These are phyloP conservation scores for Phaffomyces thermotolerans DNA, from an alignment of 805 yeast species.

Conservation along the genomic window DNA sequence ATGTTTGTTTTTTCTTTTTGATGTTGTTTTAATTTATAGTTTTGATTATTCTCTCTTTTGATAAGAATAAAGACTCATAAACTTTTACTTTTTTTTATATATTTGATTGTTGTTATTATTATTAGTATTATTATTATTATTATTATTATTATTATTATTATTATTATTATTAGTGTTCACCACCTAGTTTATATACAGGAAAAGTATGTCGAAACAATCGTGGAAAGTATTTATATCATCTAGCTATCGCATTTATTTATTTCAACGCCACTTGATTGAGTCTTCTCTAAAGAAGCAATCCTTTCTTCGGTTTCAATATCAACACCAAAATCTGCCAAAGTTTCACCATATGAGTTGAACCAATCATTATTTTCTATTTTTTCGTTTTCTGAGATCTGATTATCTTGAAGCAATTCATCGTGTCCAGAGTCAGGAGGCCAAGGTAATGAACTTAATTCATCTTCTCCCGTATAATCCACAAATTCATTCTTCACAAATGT, in stretches of 20 bases:
- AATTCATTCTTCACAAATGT: constrained; percentile 49
- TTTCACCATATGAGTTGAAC: constrained; percentile 80
- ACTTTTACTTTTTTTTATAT: neutral
- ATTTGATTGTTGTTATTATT: neutral
- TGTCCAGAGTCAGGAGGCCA: constrained; percentile 92
- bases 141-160: neutral
- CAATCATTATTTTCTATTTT: constrained; percentile 39
- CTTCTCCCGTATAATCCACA: constrained; percentile 35
- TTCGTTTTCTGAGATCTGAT: neutral
- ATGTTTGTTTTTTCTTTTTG: neutral
- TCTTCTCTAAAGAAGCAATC: neutral
- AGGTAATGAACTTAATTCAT: constrained; percentile 54
- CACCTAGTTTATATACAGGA: too few relatives aligned
- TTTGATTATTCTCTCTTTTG: too few relatives aligned
- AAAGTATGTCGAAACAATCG: too few relatives aligned
- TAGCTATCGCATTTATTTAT: neutral
- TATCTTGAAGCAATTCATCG: constrained; percentile 21
- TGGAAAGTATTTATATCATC: too few relatives aligned
- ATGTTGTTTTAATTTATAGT: too few relatives aligned
- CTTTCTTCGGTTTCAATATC: constrained; percentile 46
- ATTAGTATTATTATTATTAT: neutral
- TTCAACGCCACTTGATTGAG: neutral
- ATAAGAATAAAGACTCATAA: too few relatives aligned
- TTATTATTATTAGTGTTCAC: neutral
- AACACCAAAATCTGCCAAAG: constrained; percentile 79